A percentile compares a stretch with the other conserved stretches of the same genome.
These are phyloP conservation scores for Stramenopiles sp. DNA, from an alignment of 352 stramenopile species.

Conservation along the genomic window DNA sequence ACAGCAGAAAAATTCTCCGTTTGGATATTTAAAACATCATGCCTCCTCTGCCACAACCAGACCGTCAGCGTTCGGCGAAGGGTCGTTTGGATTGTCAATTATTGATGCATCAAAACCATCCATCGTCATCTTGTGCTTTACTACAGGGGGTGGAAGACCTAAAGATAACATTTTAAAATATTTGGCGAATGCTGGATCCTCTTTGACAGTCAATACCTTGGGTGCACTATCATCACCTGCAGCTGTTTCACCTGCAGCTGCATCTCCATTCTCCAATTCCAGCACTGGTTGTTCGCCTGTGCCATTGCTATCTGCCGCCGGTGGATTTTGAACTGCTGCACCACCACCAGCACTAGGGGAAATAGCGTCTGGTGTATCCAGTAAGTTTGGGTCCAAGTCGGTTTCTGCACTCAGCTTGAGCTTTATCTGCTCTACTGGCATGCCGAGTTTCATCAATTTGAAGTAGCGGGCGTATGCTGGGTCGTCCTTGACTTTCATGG, in stretches of 20 bases:
- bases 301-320: no score
- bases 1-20: no score
- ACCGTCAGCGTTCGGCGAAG: no score
- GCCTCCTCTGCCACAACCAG: no score
- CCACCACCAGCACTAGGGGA: no score
- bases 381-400: slow-evolving; percentile 39
- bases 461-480: slow-evolving; percentile 53
- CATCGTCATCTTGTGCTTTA: slow-evolving; percentile 79
- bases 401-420: slow-evolving; percentile 51
- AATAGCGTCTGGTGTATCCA: slow-evolving; percentile 47
- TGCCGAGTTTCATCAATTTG: slow-evolving; percentile 49
- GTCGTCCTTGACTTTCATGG: slow-evolving; percentile 41
- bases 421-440: slow-evolving; percentile 52
- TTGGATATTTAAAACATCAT: no score
- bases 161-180: slow-evolving; percentile 90
- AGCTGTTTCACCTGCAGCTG: no score
- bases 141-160: slow-evolving; percentile 70
- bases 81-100: no score
- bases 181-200: slow-evolving; percentile 71
- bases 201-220: slow-evolving; percentile 50
- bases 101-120: slow-evolving; percentile 66
- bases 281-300: no score
- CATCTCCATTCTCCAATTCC: no score
- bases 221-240: no score
- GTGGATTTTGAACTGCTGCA: no score